These are phyloP conservation scores for Nematocida parisii DNA, from an alignment of 371 early-diverging fungal species.

Conservation along the genomic window DNA sequence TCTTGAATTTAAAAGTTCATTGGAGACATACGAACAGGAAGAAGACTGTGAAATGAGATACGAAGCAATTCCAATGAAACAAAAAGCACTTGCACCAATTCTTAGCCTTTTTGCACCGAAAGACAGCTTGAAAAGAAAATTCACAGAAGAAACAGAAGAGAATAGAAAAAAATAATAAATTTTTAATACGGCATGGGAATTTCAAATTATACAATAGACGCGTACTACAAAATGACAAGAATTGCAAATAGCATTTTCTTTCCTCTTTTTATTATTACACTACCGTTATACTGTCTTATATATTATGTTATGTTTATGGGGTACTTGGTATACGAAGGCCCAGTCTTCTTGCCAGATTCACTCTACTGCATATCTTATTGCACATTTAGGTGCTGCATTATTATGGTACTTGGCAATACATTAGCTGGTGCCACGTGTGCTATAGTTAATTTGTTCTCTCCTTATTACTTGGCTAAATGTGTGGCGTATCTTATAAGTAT, in stretches of 20 bases:
- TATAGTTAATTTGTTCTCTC: constrained; percentile 1
- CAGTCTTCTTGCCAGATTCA: constrained; percentile 33
- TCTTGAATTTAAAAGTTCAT: constrained; percentile 20
- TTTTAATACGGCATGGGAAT: constrained; percentile 31
- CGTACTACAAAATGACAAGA: constrained; percentile 35
- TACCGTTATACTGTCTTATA: constrained; percentile 26
- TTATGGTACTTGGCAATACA: not conserved
- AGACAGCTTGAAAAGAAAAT: constrained; percentile 13
- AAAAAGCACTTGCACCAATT: constrained; percentile 13
- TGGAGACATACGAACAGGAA: constrained; percentile 37
- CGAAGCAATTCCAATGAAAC: constrained; percentile 51
- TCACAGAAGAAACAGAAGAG: not conserved
- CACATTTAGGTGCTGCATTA: not conserved
- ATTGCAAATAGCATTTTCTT: constrained; percentile 42
- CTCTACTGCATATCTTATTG: constrained; percentile 43
- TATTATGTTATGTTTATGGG: constrained; percentile 32
- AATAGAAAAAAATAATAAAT: constrained; percentile 40
- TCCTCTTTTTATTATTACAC: constrained; percentile 10
- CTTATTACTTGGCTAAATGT: constrained; percentile 36
- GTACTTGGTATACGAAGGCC: constrained; percentile 11
- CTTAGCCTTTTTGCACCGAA: constrained; percentile 30
- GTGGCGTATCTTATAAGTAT: constrained; percentile 38
- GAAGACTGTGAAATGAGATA: constrained; percentile 40
- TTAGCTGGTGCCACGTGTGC: not conserved
- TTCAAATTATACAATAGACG: constrained; percentile 7